Evolutionary conservation across 1,139 yeast species (phyloP), one percentile per base, ranked within the genome.

Genomic region (Saccharomyces hybrid): DNA sequence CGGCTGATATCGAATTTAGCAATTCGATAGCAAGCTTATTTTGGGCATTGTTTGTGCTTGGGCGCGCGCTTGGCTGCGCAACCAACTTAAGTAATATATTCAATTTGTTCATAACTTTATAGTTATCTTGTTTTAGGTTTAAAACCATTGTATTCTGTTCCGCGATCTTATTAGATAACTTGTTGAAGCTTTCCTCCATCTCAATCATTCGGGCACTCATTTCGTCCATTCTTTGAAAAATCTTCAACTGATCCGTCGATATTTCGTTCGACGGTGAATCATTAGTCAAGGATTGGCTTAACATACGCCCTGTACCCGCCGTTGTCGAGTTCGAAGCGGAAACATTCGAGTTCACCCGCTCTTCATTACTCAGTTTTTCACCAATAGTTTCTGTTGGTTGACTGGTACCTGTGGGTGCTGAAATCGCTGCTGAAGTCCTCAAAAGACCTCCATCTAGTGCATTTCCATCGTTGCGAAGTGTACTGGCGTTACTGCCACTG

Each of bases 141-240:
- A 51, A 42, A 31, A 50, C 26, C 41, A 23, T 48, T 48, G 57
- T 47, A 41, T 60, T 60, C 44, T 62, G 65, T 19, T 55, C 52
- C 14, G 59, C 62, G n/a, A 66, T 52, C 19, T 58, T 60, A 41
- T 55, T 55, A 38, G 61, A 57, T 26, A 67, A 52, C 27, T 61
- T 61, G 29, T 60, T 57, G 25, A 67, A 62, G 57, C 60, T 60
- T 49, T 66, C 67, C 49, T 67, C 70, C 69, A 66, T 62, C 16
- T 60, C 60, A 2, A 66, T 63, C 56, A 67, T 50, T 50, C 70
- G 57, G 4, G 65, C 66, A 29, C 66, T 61, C 25, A 67, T 54
- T 27, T 66, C 70, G 50, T 67, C 70, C 66, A 67, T 60, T 47
- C 69, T 59, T 54, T 67, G 70, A 48, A 60, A 63, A 53, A 62